These are phyloP conservation scores for Xylaria sp. DNA, from an alignment of 2,329 filamentous ascomycete genomes.

Conservation along the genomic window DNA sequence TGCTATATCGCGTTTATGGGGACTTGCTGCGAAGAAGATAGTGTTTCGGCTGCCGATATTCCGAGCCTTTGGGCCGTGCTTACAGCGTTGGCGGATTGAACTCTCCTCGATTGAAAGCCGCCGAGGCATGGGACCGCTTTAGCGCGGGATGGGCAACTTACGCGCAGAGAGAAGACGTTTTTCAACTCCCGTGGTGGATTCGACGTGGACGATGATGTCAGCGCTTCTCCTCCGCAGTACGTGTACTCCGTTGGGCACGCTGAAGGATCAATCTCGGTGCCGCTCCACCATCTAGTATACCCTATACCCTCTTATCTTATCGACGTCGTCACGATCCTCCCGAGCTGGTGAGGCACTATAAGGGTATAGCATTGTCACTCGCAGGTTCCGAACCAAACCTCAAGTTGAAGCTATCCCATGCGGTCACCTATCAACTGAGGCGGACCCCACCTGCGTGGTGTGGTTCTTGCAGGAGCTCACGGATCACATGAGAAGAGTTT, in stretches of 20 bases:
- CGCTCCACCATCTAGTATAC: too few species aligned
- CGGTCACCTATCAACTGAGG: conserved; percentile 22
- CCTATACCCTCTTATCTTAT: background rate
- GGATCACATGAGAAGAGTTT: conserved; percentile 38
- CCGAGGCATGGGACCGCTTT: conserved; percentile 4
- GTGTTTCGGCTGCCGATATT: conserved; percentile 23
- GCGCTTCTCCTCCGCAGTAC: conserved; percentile 2
- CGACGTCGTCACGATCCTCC: conserved; percentile 10
- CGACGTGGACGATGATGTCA: conserved; percentile 20
- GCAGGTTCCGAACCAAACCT: conserved; percentile 10
- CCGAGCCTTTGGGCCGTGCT: conserved; percentile 18
- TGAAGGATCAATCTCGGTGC: conserved; percentile 2
- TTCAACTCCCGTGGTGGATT: conserved; percentile 10
- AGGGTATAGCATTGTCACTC: conserved; percentile 13
- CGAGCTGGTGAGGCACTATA: conserved; percentile 8
- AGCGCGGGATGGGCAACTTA: conserved; percentile 15
- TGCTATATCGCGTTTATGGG: conserved; percentile 13
- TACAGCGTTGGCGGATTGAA: conserved; percentile 10
- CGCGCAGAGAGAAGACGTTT: background rate
- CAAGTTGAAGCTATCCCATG: conserved; percentile 25
- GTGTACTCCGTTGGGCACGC: conserved; percentile 3
- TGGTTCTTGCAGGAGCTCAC: conserved; percentile 36
- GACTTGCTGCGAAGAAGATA: conserved; percentile 22
- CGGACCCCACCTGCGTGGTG: conserved; percentile 34
- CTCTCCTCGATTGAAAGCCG: conserved; percentile 3